A percentile compares a stretch with the other conserved stretches of the same genome.
phyloP scores from a whole-genome alignment of 345 rosid species.

The Brassica juncea region DNA sequence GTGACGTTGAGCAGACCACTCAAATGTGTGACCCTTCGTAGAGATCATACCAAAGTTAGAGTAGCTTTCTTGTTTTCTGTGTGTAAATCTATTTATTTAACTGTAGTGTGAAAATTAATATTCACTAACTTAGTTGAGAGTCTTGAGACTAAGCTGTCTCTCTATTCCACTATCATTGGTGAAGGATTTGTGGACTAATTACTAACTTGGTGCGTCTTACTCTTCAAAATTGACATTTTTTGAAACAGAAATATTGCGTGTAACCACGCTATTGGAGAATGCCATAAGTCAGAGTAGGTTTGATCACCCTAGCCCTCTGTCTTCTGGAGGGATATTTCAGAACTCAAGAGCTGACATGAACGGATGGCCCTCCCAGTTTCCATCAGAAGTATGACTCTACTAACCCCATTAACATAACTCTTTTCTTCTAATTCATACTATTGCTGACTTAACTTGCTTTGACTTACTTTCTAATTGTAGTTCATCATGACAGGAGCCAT shows the following conservation, averaged over 20 bases:
- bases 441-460: conserved; percentile 50
- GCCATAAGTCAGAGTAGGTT: conserved; percentile 98
- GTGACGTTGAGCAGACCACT: conserved; percentile 14
- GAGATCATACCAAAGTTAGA: conserved; percentile 13
- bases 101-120: conserved; percentile 36
- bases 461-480: conserved; percentile 42
- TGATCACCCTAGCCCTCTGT: conserved; percentile 95
- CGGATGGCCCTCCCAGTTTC: conserved; percentile 93
- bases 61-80: conserved; percentile 24
- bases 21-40: conserved; percentile 7
- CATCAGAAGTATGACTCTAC: conserved; percentile 97
- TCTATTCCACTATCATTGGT: conserved; percentile 65
- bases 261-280: conserved; percentile 99
- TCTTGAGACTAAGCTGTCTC: conserved; percentile 55
- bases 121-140: conserved; percentile 55
- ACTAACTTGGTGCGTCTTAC: conserved; percentile 92
- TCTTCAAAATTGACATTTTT: conserved; percentile 91
- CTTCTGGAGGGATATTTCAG: conserved; percentile 92
- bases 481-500: conserved; percentile 45
- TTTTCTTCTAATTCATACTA: conserved; percentile 65
- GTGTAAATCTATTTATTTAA: conserved; percentile 20
- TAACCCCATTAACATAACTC: conserved; percentile 99
- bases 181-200: conserved; percentile 65
- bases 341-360: conserved; percentile 94
- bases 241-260: conserved; percentile 99